phyloP scores from a whole-genome alignment of 345 rosid species.

The Nasturtium officinale region DNA sequence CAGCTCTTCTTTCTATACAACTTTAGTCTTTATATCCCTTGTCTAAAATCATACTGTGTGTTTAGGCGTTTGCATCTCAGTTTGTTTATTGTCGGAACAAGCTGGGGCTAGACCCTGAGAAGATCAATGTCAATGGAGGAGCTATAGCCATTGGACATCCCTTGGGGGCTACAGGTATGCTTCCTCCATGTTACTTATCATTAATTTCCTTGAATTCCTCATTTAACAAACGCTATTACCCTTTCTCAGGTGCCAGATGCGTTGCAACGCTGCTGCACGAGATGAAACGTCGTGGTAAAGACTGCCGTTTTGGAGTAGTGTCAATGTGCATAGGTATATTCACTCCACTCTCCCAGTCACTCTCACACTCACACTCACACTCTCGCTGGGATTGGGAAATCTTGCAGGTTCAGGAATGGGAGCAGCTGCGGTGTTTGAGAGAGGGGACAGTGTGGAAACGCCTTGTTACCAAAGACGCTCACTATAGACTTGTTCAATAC shows the following conservation, averaged over 20 bases:
- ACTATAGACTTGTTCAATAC: neutral
- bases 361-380: neutral
- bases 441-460: slow-evolving; percentile 58
- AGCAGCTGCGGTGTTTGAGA: slow-evolving; percentile 91
- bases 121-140: slow-evolving; percentile 93
- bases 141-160: slow-evolving; percentile 97
- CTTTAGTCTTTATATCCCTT: neutral
- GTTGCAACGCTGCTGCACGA: slow-evolving; percentile 90
- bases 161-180: slow-evolving; percentile 86
- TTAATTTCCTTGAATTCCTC: neutral
- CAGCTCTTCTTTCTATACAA: neutral
- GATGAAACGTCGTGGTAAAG: slow-evolving; percentile 86
- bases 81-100: slow-evolving; percentile 88
- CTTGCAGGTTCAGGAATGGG: slow-evolving; percentile 94
- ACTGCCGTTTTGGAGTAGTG: slow-evolving; percentile 82
- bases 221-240: neutral
- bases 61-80: slow-evolving; percentile 95
- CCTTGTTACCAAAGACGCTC: slow-evolving; percentile 3
- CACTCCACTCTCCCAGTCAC: neutral
- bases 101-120: slow-evolving; percentile 81
- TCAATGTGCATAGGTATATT: slow-evolving; percentile 68
- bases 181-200: slow-evolving; percentile 12
- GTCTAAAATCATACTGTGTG: slow-evolving; percentile 2
- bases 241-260: slow-evolving; percentile 76
- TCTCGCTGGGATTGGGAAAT: slow-evolving; percentile 23